Base-by-base conservation (phyloP, 1,284 basidiomycete species). In the Wallemia mellicola region DNA sequence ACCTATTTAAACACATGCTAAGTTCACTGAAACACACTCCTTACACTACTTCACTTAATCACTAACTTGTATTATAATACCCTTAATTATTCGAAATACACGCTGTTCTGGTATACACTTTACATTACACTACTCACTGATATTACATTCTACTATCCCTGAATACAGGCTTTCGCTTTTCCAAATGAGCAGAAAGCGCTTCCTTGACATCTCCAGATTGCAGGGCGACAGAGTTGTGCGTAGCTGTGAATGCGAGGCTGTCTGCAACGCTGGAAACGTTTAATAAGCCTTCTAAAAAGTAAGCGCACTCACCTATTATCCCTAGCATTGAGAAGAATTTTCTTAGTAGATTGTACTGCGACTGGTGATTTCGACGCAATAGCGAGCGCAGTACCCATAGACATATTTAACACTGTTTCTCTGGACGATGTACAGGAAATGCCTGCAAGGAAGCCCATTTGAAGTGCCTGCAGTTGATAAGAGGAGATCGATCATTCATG, bases 301-400 rank as follows among this genome's bases (percentile, higher is more conserved):
- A 7, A 7, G 30, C 19, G 30, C 38, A 48, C 38, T n/a, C 38
- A 48, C 38, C 38, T 48, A 5, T 48, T 7, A 11, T 48, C 38
- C 9, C n/a, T 7, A 48, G 62, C 58, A 69, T 68, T 66, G 59
- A 74, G 72, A 62, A 78, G 65, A 1, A 91, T 70, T 61, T 79
- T 79, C 73, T 94, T 94, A n/a, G 86, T 83, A 1, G 82, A 79
- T 0, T 77, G 65, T 0, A 86, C 79, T 0, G 87, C 88, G 0
- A 94, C 72, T 0, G 89, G 88, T 32, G 81, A 83, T 71, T 91
- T 91, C 55, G 64, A 62, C 1, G 85, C 83, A 57, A 92, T 83
- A 0, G 73, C 65, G 60, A 72, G 71, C 0, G 84, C 87, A 5
- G 83, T 71, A 30, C 76, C 74, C 28, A 91, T 61, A 0, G 86